Evolutionary conservation across 83 land plant species (phyloP), one percentile per base, ranked within the genome.

Genomic region (Picea abies): DNA sequence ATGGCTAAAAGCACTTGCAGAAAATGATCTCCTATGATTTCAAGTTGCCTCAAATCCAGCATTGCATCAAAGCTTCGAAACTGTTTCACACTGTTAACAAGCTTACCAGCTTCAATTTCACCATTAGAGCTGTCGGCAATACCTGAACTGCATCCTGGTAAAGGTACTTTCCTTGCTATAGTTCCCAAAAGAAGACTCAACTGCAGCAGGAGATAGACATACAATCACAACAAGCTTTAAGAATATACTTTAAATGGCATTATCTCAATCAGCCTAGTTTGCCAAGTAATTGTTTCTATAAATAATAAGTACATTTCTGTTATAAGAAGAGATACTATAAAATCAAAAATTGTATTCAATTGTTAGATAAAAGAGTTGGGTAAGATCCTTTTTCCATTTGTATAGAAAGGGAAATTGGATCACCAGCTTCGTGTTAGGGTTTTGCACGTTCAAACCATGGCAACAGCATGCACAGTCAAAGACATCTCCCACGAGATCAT

Each of bases 111-210:
- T 22, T 26, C 5, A 41, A 19, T 22, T 37, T n/a, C 86, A 17
- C 62, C 63, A 2, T 71, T 75, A 63, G 80, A 80, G 79, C 63
- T 25, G 80, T 85, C 83, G 63, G 78, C 44, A 84, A 61, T 56
- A 56, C 60, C 78, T 70, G 23, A 22, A 76, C 80, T 82, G 83
- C 83, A 81, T 44, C 88, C 90, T 78, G 99, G 94, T 52, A 98
- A 85, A 20, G 99, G 99, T 79, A 93, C 89, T 85, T 92, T 93
- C 81, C 99, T 94, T 41, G 92, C 87, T 60, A 98, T 92, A 67
- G 99, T 98, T 80, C 98, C 99, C 73, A 98, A 81, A 82, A 98
- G 98, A 88, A 98, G 98, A 83, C 98, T 96, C n/a, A 98, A 93
- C 99, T 98, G 94, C 52, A 86, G 80, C 63, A 39, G 25, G 49